Conservation (phyloP, 768 basidiomycete species). For the Amanita pseudoporphyria region DNA sequence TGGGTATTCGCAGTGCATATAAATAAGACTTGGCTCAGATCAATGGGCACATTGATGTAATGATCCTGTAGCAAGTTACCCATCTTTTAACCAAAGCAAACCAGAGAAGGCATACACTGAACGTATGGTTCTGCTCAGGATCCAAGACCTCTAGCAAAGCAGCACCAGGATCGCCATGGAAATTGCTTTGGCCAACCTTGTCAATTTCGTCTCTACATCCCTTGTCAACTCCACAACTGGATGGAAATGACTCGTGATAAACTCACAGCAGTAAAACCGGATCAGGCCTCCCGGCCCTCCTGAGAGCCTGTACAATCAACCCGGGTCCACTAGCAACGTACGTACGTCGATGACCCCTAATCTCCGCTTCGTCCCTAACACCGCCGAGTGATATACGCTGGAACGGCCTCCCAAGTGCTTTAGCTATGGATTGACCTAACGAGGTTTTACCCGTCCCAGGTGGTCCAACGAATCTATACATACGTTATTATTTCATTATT, state of each 20-base stretch:
- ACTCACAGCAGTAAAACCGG: conserved; percentile 64
- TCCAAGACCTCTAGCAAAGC: conserved; percentile 89
- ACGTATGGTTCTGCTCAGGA: conserved; percentile 85
- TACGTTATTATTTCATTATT: background rate
- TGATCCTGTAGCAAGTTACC: conserved; percentile 51
- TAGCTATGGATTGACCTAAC: conserved; percentile 81
- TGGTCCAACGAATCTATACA: conserved; percentile 70
- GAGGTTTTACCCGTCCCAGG: conserved; percentile 91
- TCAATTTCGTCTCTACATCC: conserved; percentile 75
- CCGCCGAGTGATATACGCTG: conserved; percentile 89
- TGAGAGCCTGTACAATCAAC: conserved; percentile 75
- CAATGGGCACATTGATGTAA: conserved; percentile 83
- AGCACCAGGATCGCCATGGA: conserved; percentile 88
- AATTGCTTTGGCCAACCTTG: conserved; percentile 79
- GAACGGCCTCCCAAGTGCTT: conserved; percentile 76
- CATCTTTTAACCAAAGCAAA: background rate
- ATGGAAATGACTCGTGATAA: conserved; percentile 16
- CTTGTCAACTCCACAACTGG: conserved; percentile 10
- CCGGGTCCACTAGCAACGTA: conserved; percentile 90
- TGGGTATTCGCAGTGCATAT: conserved; percentile 88
- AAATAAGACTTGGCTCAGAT: conserved; percentile 82
- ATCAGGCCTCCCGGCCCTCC: conserved; percentile 75
- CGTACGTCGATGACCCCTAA: conserved; percentile 51
- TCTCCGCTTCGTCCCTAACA: conserved; percentile 82
- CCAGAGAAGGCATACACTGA: conserved; percentile 42